Base-by-base conservation (phyloP, 148 eudicot genomes). In the Arctostaphylos glauca region DNA sequence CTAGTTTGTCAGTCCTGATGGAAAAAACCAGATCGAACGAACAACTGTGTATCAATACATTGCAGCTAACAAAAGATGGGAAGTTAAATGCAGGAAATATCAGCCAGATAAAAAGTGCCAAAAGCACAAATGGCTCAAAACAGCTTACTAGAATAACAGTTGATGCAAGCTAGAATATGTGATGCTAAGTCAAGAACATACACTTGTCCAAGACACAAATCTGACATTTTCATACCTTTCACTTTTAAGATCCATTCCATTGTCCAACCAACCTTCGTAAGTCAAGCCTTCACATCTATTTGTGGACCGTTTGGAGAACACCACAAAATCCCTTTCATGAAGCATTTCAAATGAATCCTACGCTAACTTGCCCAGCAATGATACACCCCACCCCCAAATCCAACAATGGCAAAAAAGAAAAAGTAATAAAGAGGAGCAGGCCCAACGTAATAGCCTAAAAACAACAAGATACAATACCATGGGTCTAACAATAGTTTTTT, bases 111-210 rank as follows among this genome's bases (percentile, higher is more conserved):
- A n/a, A 77, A 54, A 54, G 0, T 74, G 58, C 25, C 41, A 41
- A 77, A 56, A 56, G 9, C 41, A 77, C 59, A 31, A 54, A 77
- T 54, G 80, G 15, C 9, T 77, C 46, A 52, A 31, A 77, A 50
- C 43, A 8, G 38, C 9, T 21, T 52, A 52, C 14, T 52, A 9
- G 38, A 0, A 9, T 52, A 8, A 52, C 12, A 52, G 54, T 52
- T 52, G 9, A 52, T 52, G 54, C 12, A 52, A 12, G 12, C 19
- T 5, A 14, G 60, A 56, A 56, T 18, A 15, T 64, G 47, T 31
- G 38, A 68, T 9, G 15, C 72, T 9, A 72, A 6, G 50, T 5
- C 44, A 14, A 52, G 38, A 25, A 76, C 12, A 76, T 23, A 55
- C 44, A 76, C 13, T 60, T 47, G 44, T 25, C 54, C 21, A 62